Evolutionary conservation across 495 filamentous ascomycete genomes (phyloP).

Genomic region (Parmelia sp.): DNA sequence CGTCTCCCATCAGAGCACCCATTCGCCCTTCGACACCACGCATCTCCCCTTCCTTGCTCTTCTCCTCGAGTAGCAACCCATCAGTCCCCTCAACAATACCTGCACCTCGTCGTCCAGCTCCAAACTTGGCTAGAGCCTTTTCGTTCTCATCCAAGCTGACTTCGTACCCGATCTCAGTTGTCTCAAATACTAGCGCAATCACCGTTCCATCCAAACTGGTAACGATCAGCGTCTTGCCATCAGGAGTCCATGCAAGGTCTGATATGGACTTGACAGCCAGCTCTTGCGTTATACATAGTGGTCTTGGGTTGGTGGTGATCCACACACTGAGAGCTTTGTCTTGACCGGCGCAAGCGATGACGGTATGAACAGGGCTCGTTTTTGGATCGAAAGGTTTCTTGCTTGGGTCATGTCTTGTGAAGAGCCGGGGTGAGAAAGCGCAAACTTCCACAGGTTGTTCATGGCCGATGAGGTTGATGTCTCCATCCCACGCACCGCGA

Average conservation of each 20-base stretch:
- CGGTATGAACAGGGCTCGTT: slow-evolving; percentile 53
- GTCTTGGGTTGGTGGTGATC: slow-evolving; percentile 90
- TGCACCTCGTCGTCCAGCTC: slow-evolving; percentile 73
- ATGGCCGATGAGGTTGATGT: slow-evolving; percentile 95
- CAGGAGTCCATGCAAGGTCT: slow-evolving; percentile 90
- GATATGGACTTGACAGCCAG: slow-evolving; percentile 83
- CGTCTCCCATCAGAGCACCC: slow-evolving; percentile 95
- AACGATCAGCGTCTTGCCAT: slow-evolving; percentile 78
- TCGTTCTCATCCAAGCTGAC: slow-evolving; percentile 81
- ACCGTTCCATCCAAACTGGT: slow-evolving; percentile 86
- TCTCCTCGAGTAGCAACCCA: slow-evolving; percentile 78
- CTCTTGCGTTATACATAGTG: slow-evolving; percentile 82
- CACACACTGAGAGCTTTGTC: slow-evolving; percentile 93
- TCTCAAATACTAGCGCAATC: slow-evolving; percentile 64
- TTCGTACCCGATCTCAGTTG: slow-evolving; percentile 66
- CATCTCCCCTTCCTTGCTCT: slow-evolving; percentile 82
- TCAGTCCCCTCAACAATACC: slow-evolving; percentile 88
- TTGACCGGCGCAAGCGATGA: slow-evolving; percentile 93
- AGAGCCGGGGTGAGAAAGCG: slow-evolving; percentile 89
- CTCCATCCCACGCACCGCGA: slow-evolving; percentile 85
- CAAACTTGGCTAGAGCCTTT: slow-evolving; percentile 85
- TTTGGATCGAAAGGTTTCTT: slow-evolving; percentile 41
- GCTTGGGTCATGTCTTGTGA: slow-evolving; percentile 58
- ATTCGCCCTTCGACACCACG: slow-evolving; percentile 87
- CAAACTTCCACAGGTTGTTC: slow-evolving; percentile 96